Evolutionary conservation across 2,329 filamentous ascomycete genomes (phyloP), one percentile per base, ranked within the genome.

Genomic region (Zasmidium angulare): DNA sequence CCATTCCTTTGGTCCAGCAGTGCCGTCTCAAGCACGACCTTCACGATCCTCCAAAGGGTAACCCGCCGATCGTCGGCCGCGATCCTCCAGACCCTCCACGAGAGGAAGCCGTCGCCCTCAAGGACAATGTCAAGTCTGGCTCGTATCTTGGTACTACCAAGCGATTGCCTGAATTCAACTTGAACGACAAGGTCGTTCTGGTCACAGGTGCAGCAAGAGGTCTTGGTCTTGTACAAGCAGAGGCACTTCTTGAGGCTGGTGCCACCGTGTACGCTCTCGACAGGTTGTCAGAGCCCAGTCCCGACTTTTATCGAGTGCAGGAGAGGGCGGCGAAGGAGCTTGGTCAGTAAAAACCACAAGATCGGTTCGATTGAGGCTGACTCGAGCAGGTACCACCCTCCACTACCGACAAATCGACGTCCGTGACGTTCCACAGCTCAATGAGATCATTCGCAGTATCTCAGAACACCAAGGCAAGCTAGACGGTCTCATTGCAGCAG

Each of bases 391-490:
- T 36, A 88, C 86, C 1, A 83, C 82, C 50, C 76, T 95, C 47
- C 81, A 86, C 55, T 96, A 96, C 79, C 86, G 88, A 70, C 86
- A 88, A 65, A 85, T 93, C 60, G 92, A 96, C 71, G 90, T 96
- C 19, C 85, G 90, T 26, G 86, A 95, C 70, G 86, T 88, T 21
- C 78, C 81, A 3, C 75, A 80, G 43, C 81, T 96, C 49, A 88
- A 93, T 72, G 79, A 78, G 46, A 82, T 89, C 54, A 81, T 96
- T 50, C 80, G 83, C 64, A 80, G 78, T 11, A 95, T 96, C 64
- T 90, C 86, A 17, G 80, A 86, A 53, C 77, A 83, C 60, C 84
- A 91, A 64, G 88, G 88, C 4, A 84, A 89, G 17, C 76, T 96
- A 62, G 91, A 96, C 71, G 92, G 92, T 0, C 77, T 96, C 56